phyloP scores from a whole-genome alignment of 1,139 yeast species.

The Yamadazyma friedrichii region DNA sequence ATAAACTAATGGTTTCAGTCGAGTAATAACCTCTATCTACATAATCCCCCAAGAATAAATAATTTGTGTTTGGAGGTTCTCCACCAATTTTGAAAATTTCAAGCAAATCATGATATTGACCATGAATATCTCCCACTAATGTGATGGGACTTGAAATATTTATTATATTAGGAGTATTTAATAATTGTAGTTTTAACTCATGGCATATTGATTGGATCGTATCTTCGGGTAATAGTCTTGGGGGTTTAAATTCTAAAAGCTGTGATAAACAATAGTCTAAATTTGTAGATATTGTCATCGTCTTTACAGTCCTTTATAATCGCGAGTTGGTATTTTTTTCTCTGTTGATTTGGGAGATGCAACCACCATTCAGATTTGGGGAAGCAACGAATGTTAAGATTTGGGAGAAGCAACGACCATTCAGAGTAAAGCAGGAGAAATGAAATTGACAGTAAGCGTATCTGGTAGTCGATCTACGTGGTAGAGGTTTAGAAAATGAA shows the following conservation, averaged over 20 bases:
- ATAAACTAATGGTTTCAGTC: constrained; percentile 84
- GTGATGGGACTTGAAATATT: constrained; percentile 84
- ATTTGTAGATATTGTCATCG: constrained; percentile 19
- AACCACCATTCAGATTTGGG: too few species aligned
- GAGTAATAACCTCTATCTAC: constrained; percentile 88
- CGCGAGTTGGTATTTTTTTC: too few species aligned
- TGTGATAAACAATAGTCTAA: constrained; percentile 48
- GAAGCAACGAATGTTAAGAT: too few species aligned
- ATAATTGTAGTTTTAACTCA: constrained; percentile 38
- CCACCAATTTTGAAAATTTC: constrained; percentile 96
- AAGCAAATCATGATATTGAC: constrained; percentile 89
- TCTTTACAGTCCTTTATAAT: too few species aligned
- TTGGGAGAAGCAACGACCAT: too few species aligned
- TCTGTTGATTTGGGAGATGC: too few species aligned
- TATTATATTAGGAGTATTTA: constrained; percentile 65
- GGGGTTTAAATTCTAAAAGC: constrained; percentile 43
- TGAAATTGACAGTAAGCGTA: too few species aligned
- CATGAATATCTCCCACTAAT: constrained; percentile 98
- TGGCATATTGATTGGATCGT: constrained; percentile 45
- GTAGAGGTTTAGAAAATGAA: too few species aligned
- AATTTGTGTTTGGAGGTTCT: constrained; percentile 88
- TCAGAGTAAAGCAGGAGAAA: too few species aligned
- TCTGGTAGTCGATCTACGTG: too few species aligned
- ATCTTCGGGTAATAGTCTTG: constrained; percentile 40
- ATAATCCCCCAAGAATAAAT: constrained; percentile 89